Conservation (phyloP, 257 asterid genomes). For the Capsicum pubescens region DNA sequence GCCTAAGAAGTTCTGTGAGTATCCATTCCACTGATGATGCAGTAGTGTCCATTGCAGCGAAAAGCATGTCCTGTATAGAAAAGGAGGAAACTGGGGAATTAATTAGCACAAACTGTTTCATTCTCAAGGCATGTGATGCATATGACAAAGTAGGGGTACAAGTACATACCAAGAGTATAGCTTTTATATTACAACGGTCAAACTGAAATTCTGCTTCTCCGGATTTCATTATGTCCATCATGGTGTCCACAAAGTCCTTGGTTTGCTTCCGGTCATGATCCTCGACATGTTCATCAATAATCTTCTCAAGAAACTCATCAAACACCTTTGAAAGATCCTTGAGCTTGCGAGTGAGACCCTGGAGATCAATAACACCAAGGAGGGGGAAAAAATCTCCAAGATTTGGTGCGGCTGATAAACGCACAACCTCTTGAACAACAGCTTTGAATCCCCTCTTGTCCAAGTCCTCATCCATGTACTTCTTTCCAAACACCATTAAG, state of each 20-base stretch:
- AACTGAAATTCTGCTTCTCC: not conserved
- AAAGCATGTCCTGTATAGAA: not conserved
- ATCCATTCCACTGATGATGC: not conserved
- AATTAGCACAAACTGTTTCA: not conserved
- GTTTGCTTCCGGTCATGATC: not conserved
- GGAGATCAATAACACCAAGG: slow-evolving; percentile 6
- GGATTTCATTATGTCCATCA: not conserved
- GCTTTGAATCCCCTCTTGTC: slow-evolving; percentile 21
- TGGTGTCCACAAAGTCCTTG: slow-evolving; percentile 16
- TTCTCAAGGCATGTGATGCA: not conserved
- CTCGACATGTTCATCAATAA: not conserved
- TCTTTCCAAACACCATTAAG: slow-evolving; percentile 31
- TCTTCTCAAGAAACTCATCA: slow-evolving; percentile 2
- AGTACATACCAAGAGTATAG: not conserved
- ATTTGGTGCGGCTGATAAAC: not conserved
- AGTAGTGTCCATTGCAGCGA: not conserved
- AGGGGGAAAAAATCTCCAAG: slow-evolving; percentile 22
- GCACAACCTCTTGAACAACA: not conserved
- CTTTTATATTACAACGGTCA: not conserved
- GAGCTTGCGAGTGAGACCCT: not conserved
- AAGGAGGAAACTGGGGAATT: not conserved
- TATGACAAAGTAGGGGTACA: not conserved
- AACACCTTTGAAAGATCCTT: slow-evolving; percentile 13
- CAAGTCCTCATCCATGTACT: slow-evolving; percentile 14
- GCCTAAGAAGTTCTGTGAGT: not conserved